These are phyloP conservation scores for Lactuca saligna DNA, from an alignment of 129 eudicot genomes.

Conservation along the genomic window DNA sequence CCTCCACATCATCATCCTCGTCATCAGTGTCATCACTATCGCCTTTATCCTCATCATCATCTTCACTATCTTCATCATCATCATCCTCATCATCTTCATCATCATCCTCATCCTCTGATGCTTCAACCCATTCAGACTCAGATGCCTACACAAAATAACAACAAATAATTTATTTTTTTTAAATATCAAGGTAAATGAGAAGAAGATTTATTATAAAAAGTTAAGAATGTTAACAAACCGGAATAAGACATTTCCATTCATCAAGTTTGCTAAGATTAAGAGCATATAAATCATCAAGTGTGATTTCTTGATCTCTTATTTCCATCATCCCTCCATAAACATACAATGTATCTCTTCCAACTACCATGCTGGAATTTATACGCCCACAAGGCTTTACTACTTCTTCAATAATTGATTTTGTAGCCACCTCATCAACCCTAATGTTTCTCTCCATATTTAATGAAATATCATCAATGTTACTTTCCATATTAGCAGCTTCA, in stretches of 20 bases:
- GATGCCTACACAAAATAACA: constrained; percentile 57
- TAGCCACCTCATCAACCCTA: constrained; percentile 36
- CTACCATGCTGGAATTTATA: constrained; percentile 86
- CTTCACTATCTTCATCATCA: constrained; percentile 48
- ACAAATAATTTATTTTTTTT: not conserved
- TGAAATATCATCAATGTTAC: constrained; percentile 53
- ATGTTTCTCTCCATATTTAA: constrained; percentile 48
- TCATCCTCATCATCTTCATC: constrained; percentile 65
- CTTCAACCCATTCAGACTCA: constrained; percentile 97
- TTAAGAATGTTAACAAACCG: constrained; percentile 48
- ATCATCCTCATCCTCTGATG: constrained; percentile 80
- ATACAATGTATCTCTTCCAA: constrained; percentile 85
- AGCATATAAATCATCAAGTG: constrained; percentile 88
- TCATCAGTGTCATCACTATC: constrained; percentile 41
- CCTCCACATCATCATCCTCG: constrained; percentile 63
- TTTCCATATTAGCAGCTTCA: constrained; percentile 50
- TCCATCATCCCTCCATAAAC: constrained; percentile 99
- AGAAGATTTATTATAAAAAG: not conserved
- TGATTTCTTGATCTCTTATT: constrained; percentile 82
- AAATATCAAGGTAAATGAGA: not conserved
- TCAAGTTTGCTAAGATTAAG: constrained; percentile 97
- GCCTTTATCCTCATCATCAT: constrained; percentile 56
- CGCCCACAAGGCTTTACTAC: constrained; percentile 97
- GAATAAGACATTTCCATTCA: constrained; percentile 94
- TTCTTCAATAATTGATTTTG: constrained; percentile 43